Base-by-base conservation (phyloP, 164 flowering plant species). In the Nelumbo lutea region DNA sequence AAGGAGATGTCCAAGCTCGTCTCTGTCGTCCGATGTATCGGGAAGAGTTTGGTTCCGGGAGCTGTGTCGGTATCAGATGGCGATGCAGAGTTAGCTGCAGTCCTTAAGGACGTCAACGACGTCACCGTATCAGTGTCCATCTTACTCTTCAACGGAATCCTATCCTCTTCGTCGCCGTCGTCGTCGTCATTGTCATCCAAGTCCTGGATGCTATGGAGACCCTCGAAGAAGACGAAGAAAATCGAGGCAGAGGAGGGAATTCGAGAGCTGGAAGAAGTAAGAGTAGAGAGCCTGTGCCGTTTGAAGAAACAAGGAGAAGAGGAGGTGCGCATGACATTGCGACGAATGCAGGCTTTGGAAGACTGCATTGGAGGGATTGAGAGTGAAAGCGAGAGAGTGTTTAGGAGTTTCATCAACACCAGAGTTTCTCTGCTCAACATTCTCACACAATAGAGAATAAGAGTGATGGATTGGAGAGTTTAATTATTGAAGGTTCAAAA, bases 371-470 rank as follows among this genome's bases (percentile, higher is more conserved):
- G 67, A n/a, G 79, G 66, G 44, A 80, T 91, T 14, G 95, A 88
- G 71, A 70, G 44, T 61, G 81, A 71, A 2, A 81, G 87, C 51
- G 89, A 83, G 66, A 82, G 70, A 65, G 81, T 82, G 57, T 88
- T 88, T 45, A 83, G 91, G 81, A 78, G 93, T 70, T 83, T 91
- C 78, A 83, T 91, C 13, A 81, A 64, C 66, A 74, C 91, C 1
- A 82, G 95, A 70, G 97, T 91, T 78, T 88, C 93, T 5, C 69
- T 89, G 15, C 87, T 91, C 59, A 89, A 91, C 70, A 75, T 83
- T 69, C 83, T 88, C 65, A 83, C 93, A 42, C 83, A 75, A 15
- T 83, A 75, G 62, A 47, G 1, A 27, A 27, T 27, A 27, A 27
- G 27, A 27, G 27, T 27, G 27, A 27, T 27, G 27, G 27, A 27